These are phyloP conservation scores for Suillus cothurnatus DNA, from an alignment of 768 basidiomycete species.

Conservation along the genomic window DNA sequence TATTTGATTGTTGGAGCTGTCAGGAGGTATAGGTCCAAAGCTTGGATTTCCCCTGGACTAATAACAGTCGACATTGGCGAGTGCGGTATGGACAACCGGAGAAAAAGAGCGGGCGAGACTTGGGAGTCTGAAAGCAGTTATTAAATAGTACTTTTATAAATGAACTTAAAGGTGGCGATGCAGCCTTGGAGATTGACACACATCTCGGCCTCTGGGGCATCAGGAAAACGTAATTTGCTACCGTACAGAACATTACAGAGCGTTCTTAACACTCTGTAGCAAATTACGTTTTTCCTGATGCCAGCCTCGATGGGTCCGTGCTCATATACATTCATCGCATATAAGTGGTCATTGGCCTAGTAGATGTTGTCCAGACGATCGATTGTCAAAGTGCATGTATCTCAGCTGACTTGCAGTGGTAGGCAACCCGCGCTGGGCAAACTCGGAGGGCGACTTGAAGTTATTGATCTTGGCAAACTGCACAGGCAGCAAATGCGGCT, in stretches of 20 bases:
- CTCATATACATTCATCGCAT: too few relatives aligned
- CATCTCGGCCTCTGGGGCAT: too few relatives aligned
- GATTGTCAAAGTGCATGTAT: not conserved
- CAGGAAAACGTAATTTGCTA: too few relatives aligned
- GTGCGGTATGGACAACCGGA: not conserved
- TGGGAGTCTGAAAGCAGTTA: not conserved
- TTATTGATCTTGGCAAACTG: not conserved
- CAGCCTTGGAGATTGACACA: too few relatives aligned
- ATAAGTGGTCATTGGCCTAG: not conserved
- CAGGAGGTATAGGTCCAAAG: constrained; percentile 2
- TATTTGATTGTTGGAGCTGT: not conserved
- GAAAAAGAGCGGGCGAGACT: not conserved
- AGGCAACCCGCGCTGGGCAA: not conserved
- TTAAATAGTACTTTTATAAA: not conserved
- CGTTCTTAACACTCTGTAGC: too few relatives aligned
- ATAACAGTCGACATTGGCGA: not conserved
- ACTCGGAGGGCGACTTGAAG: too few relatives aligned
- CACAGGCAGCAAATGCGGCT: not conserved
- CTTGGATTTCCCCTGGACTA: constrained; percentile 2
- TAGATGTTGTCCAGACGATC: too few relatives aligned
- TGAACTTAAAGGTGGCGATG: not conserved
- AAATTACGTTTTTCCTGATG: too few relatives aligned
- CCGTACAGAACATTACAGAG: too few relatives aligned
- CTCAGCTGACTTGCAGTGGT: not conserved
- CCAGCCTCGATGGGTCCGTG: too few relatives aligned